Base-by-base conservation (phyloP, 805 yeast species). In the Torulaspora franciscae region DNA sequence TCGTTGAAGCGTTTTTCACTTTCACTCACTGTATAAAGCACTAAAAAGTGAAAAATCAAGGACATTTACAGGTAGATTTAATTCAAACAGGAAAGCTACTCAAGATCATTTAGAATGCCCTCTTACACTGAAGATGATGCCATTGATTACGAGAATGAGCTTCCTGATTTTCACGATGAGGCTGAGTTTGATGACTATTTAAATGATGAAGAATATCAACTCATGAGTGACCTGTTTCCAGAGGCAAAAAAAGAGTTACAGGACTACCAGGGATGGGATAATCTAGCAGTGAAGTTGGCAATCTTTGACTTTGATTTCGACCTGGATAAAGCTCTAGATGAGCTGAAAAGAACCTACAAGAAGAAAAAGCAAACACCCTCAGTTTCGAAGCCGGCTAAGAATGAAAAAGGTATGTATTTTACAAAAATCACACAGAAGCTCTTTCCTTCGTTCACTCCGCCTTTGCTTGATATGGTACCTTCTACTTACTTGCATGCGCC, bases 221-320 rank as follows among this genome's bases (percentile, higher is more conserved):
- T 69, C 23, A 66, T 80, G 52, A 69, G 72, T 48, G 71, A 66
- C 2, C 43, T 66, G n/a, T 67, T 79, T 32, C 82, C 83, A 2
- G 38, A 54, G 17, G 61, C 75, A 17, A 73, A 72, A 53, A 49
- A 63, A 30, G 57, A 56, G 42, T 54, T 75, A 43, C 64, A 54
- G 25, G 62, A 67, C 14, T 77, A 74, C 52, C 68, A 71, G 43
- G 70, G 74, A 28, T 66, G 68, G 52, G 58, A 55, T 15, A 72
- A 77, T 30, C 45, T 65, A 10, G 70, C 71, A 34, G 60, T 80
- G 43, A 80, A 80, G 56, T 74, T 76, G 54, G 70, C 76, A 1
- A 66, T 80, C 6, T 78, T 76, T 64, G 73, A 67, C 54, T 73
- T 74, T 47, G 74, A 76, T 54, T 80, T 72, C 54, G 74, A 73